Conservation (phyloP, 257 asterid species). For the Fraxinus excelsior region DNA sequence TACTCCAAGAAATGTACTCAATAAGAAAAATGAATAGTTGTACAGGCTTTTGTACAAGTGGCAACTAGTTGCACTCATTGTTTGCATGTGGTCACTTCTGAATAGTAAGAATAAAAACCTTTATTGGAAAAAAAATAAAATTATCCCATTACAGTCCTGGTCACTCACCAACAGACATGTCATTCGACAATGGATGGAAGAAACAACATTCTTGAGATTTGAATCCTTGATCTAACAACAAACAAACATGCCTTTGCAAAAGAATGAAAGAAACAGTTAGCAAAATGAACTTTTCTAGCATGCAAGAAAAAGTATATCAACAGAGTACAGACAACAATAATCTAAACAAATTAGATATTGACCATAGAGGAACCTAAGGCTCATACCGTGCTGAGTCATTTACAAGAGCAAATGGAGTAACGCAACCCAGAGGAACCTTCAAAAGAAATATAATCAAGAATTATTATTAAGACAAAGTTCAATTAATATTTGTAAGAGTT, state of each 20-base stretch:
- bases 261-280: constrained; percentile 24
- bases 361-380: constrained; percentile 14
- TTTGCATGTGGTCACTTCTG: background rate
- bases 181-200: constrained; percentile 95
- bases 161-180: constrained; percentile 68
- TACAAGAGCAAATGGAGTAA: constrained; percentile 89
- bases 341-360: background rate
- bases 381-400: constrained; percentile 84
- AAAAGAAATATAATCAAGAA: constrained; percentile 25
- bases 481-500: constrained; percentile 14
- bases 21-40: background rate
- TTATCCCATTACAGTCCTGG: background rate
- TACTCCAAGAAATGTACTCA: background rate
- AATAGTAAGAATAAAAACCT: background rate
- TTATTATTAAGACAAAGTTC: constrained; percentile 5
- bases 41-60: background rate
- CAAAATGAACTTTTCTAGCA: constrained; percentile 5
- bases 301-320: constrained; percentile 4
- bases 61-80: background rate
- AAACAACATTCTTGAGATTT: constrained; percentile 63
- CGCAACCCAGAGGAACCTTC: constrained; percentile 88
- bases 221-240: constrained; percentile 84
- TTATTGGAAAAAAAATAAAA: background rate
- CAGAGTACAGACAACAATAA: background rate
- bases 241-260: constrained; percentile 68